These are phyloP conservation scores for Pseudomonodictys pantanalensis DNA, from an alignment of 495 filamentous ascomycete species.

Conservation along the genomic window DNA sequence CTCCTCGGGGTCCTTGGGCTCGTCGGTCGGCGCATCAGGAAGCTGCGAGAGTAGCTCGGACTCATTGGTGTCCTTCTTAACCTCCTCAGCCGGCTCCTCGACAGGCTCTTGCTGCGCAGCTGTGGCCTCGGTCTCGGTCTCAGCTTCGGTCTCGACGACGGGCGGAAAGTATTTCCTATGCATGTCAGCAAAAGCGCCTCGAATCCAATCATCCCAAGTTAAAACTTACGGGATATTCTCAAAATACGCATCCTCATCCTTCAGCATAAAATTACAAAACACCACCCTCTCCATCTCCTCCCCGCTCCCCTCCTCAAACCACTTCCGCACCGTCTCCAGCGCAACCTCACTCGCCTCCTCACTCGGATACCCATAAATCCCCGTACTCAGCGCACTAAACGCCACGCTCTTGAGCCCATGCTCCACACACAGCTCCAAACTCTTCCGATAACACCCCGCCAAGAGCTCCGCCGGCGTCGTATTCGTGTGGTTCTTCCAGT, in stretches of 20 bases:
- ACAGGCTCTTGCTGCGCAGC: no score
- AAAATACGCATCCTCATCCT: conserved; percentile 73
- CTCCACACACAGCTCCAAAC: conserved; percentile 67
- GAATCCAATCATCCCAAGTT: neutral
- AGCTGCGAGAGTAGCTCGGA: conserved; percentile 27
- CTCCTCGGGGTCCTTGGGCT: conserved; percentile 31
- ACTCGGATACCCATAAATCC: conserved; percentile 85
- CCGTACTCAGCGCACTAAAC: conserved; percentile 81
- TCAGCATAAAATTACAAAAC: conserved; percentile 74
- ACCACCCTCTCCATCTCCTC: conserved; percentile 65
- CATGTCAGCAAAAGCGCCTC: neutral
- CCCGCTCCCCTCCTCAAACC: conserved; percentile 59
- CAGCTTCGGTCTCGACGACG: conserved; percentile 14
- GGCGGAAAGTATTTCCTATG: conserved; percentile 40
- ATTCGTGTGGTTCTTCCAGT: conserved; percentile 44
- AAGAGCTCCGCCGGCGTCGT: conserved; percentile 52
- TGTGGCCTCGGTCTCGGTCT: neutral
- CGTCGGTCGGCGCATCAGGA: conserved; percentile 37
- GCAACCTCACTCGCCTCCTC: conserved; percentile 66
- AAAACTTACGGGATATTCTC: conserved; percentile 64
- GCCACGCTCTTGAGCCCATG: conserved; percentile 68
- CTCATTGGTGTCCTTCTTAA: conserved; percentile 9
- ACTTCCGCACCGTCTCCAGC: conserved; percentile 64
- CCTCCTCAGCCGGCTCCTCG: conserved; percentile 9
- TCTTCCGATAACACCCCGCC: conserved; percentile 69